Evolutionary conservation across 164 flowering plant genomes (phyloP).

Genomic region (Aristolochia contorta): DNA sequence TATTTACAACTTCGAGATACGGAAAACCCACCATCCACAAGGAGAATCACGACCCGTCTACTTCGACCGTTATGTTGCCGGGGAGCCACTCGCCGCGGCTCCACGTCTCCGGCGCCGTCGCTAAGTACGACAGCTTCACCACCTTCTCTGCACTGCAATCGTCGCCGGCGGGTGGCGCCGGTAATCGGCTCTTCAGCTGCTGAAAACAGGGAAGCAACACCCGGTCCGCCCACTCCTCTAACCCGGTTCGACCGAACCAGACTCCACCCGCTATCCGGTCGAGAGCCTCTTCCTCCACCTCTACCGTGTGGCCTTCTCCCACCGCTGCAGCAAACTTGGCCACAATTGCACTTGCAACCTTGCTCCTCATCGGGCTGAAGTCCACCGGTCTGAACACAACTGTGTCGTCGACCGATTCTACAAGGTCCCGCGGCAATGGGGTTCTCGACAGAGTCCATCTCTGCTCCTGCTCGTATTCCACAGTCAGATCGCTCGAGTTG

Average conservation of each 20-base stretch:
- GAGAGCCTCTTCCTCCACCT: constrained; percentile 47
- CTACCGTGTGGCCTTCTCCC: constrained; percentile 27
- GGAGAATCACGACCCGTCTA: neutral
- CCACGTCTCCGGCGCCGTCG: neutral
- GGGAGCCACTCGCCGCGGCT: neutral
- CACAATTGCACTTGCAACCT: constrained; percentile 33
- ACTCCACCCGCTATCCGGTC: constrained; percentile 56
- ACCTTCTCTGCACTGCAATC: neutral
- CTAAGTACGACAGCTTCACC: neutral
- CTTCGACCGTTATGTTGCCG: neutral
- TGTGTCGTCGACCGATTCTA: constrained; percentile 42
- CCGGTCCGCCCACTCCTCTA: constrained; percentile 65
- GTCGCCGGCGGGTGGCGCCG: neutral
- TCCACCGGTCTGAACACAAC: constrained; percentile 69
- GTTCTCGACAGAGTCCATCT: constrained; percentile 20
- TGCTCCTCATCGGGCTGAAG: constrained; percentile 26
- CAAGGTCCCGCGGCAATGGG: constrained; percentile 26
- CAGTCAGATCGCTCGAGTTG: constrained; percentile 75
- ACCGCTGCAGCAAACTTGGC: constrained; percentile 29
- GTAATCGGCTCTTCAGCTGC: constrained; percentile 10
- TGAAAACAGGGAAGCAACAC: constrained; percentile 56
- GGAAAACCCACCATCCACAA: neutral
- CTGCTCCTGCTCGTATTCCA: constrained; percentile 64
- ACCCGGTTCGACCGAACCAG: constrained; percentile 51
- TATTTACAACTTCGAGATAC: neutral